Conservation (phyloP, 768 basidiomycete genomes). For the Tricholoma bakamatsutake region DNA sequence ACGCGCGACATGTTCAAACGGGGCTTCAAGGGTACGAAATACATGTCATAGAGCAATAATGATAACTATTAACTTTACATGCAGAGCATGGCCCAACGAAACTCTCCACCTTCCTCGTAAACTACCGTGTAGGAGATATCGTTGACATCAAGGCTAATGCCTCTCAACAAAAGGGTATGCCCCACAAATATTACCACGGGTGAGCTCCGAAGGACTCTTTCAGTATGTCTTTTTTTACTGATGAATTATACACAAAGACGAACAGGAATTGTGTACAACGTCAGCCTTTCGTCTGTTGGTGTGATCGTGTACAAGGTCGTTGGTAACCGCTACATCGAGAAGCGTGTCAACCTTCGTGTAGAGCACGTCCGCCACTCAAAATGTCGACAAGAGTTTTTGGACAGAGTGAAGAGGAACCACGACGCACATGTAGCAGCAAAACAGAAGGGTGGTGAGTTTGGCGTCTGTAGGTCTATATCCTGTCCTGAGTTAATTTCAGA, state of each 20-base stretch:
- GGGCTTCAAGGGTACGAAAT: slow-evolving; percentile 86
- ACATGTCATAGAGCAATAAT: slow-evolving; percentile 1
- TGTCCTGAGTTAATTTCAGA: slow-evolving; percentile 35
- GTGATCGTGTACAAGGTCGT: slow-evolving; percentile 98
- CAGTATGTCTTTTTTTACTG: not conserved
- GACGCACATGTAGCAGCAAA: slow-evolving; percentile 78
- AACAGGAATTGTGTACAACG: slow-evolving; percentile 98
- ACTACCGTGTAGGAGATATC: slow-evolving; percentile 95
- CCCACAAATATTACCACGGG: slow-evolving; percentile 99
- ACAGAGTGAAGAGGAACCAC: slow-evolving; percentile 91
- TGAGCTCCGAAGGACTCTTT: slow-evolving; percentile 30
- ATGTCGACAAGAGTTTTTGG: slow-evolving; percentile 96
- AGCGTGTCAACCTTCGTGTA: slow-evolving; percentile 96
- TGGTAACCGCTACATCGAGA: slow-evolving; percentile 98
- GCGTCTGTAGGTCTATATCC: not conserved
- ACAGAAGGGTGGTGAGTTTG: slow-evolving; percentile 77
- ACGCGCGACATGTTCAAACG: slow-evolving; percentile 99
- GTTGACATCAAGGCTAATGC: slow-evolving; percentile 99
- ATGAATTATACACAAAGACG: slow-evolving; percentile 47
- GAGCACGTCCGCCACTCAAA: slow-evolving; percentile 97
- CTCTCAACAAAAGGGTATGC: slow-evolving; percentile 99
- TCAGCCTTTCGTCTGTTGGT: slow-evolving; percentile 90
- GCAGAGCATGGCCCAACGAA: slow-evolving; percentile 86
- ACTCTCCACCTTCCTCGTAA: slow-evolving; percentile 88
- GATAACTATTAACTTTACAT: slow-evolving; percentile 8